phyloP scores from a whole-genome alignment of 148 eudicot species.

The Vaccinium myrtillus region DNA sequence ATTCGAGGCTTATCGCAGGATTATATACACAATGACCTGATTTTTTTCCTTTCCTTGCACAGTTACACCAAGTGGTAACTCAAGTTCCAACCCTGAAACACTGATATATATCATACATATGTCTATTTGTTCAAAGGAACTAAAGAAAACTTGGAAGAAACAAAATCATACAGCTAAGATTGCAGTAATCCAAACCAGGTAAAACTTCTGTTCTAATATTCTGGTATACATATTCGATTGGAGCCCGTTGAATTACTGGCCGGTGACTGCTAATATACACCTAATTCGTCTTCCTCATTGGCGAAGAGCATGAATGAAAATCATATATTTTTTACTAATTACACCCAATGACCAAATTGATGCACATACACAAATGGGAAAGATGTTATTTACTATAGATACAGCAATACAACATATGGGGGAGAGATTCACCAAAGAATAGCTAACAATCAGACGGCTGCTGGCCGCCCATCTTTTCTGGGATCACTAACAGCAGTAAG shows the following conservation, averaged over 20 bases:
- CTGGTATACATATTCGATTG: not conserved
- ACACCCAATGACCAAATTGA: not conserved
- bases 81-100: too few relatives aligned
- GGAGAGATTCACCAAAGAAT: not conserved
- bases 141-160: too few relatives aligned
- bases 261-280: not conserved
- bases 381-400: not conserved
- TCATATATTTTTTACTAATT: not conserved
- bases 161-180: too few relatives aligned
- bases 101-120: too few relatives aligned
- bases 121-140: too few relatives aligned
- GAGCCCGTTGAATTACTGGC: not conserved
- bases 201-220: too few relatives aligned
- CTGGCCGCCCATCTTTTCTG: slow-evolving; percentile 40
- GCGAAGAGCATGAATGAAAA: not conserved
- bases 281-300: not conserved
- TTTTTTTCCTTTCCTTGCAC: too few relatives aligned
- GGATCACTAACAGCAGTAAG: slow-evolving; percentile 77
- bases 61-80: too few relatives aligned
- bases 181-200: too few relatives aligned
- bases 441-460: slow-evolving; percentile 45
- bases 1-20: not conserved
- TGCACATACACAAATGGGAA: not conserved
- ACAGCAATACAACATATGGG: not conserved
- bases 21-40: not conserved